phyloP scores from a whole-genome alignment of 2,329 filamentous ascomycete genomes.

The Westerdykella sp. region DNA sequence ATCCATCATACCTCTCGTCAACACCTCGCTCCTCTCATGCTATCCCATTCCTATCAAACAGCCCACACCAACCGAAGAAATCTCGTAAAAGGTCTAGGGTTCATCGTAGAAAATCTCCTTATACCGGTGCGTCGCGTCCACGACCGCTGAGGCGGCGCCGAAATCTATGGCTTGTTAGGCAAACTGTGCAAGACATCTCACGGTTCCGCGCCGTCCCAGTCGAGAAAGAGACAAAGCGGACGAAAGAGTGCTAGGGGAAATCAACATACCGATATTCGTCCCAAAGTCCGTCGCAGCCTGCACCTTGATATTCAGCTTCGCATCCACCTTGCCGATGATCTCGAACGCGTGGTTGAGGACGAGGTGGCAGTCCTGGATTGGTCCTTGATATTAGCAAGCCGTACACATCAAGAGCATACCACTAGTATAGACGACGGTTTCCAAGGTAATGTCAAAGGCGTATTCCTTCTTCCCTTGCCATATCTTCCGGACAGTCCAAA shows the following conservation, averaged over 20 bases:
- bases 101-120: conserved; percentile 71
- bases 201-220: too few species aligned
- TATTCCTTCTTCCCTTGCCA: background rate
- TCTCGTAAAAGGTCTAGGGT: conserved; percentile 10
- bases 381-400: background rate
- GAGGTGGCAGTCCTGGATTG: conserved; percentile 61
- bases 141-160: conserved; percentile 67
- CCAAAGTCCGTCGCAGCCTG: conserved; percentile 66
- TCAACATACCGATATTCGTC: conserved; percentile 57
- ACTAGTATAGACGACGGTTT: too few species aligned
- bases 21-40: too few species aligned
- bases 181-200: background rate
- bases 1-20: too few species aligned
- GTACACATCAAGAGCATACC: background rate
- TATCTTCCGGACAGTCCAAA: too few species aligned
- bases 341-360: conserved; percentile 64
- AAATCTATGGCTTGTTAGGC: conserved; percentile 56
- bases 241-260: background rate
- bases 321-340: conserved; percentile 73
- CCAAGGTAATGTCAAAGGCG: too few species aligned
- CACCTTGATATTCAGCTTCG: conserved; percentile 65
- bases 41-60: too few species aligned
- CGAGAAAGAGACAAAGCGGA: background rate
- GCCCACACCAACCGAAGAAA: background rate
- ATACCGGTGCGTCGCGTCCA: conserved; percentile 77